These are phyloP conservation scores for Amanita jacksonii DNA, from an alignment of 768 basidiomycete genomes.

Conservation along the genomic window DNA sequence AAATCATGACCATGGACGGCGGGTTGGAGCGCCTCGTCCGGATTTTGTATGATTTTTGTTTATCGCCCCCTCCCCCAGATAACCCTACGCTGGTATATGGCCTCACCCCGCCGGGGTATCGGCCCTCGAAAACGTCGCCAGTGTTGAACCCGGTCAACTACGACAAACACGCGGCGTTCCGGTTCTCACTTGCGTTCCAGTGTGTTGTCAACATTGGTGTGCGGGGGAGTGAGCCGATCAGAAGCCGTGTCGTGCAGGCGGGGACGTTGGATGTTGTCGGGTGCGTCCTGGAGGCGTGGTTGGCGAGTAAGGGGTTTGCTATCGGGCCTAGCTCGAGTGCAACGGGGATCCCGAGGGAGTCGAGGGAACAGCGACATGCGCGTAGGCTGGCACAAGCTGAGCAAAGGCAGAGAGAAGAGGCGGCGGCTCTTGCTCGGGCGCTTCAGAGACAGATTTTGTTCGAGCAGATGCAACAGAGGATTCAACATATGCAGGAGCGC, in stretches of 20 bases:
- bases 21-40: constrained; percentile 93
- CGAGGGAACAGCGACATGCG: constrained; percentile 61
- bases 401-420: constrained; percentile 52
- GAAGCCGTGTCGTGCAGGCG: constrained; percentile 88
- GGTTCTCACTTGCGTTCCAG: constrained; percentile 91
- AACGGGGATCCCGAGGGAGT: constrained; percentile 65
- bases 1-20: constrained; percentile 97
- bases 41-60: constrained; percentile 83
- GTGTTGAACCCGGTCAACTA: constrained; percentile 59
- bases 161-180: constrained; percentile 79
- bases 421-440: constrained; percentile 46
- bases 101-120: constrained; percentile 54
- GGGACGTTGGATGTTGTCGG: constrained; percentile 92
- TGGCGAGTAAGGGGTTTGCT: constrained; percentile 80
- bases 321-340: constrained; percentile 75
- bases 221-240: constrained; percentile 84
- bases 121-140: constrained; percentile 44
- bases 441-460: constrained; percentile 41
- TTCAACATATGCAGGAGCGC: constrained; percentile 2
- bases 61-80: constrained; percentile 74
- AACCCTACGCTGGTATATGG: constrained; percentile 72
- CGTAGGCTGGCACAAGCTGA: constrained; percentile 47
- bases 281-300: constrained; percentile 88
- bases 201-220: constrained; percentile 97
- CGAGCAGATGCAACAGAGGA: constrained; percentile 19